Evolutionary conservation across 129 eudicot genomes (phyloP).

Genomic region (Sambucus nigra): DNA sequence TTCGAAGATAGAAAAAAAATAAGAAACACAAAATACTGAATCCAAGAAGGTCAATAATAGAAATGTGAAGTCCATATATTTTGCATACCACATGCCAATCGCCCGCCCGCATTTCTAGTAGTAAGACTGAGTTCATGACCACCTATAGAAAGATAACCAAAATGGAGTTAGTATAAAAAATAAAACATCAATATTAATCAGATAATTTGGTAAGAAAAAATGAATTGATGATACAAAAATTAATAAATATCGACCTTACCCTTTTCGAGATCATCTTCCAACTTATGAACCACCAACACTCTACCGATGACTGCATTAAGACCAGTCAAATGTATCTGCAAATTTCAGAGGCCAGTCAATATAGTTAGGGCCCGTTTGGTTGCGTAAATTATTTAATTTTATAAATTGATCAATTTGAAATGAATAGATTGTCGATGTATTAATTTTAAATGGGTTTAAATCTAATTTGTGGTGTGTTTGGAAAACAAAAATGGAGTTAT

Average conservation of each 20-base stretch:
- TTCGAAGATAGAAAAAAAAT: too few species aligned
- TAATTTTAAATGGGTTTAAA: too few species aligned
- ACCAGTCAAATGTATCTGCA: constrained; percentile 88
- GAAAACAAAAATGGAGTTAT: too few species aligned
- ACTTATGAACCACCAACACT: constrained; percentile 94
- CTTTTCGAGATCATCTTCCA: constrained; percentile 91
- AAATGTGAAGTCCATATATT: background rate
- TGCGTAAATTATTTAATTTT: too few species aligned
- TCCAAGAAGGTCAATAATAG: too few species aligned
- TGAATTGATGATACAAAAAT: background rate
- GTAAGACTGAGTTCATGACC: constrained; percentile 93
- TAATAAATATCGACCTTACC: constrained; percentile 34
- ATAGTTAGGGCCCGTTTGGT: background rate
- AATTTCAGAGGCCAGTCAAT: background rate
- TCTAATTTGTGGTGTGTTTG: too few species aligned
- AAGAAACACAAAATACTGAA: too few species aligned
- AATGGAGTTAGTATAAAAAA: constrained; percentile 8
- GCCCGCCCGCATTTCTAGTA: constrained; percentile 97
- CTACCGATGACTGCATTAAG: constrained; percentile 86
- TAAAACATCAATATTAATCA: background rate
- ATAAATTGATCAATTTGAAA: too few species aligned
- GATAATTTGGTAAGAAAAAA: background rate
- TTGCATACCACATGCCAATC: constrained; percentile 87
- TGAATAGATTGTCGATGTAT: too few species aligned
- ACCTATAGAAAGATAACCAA: constrained; percentile 31